These are phyloP conservation scores for Tetrapisispora namnaoensis DNA, from an alignment of 805 yeast genomes.

Conservation along the genomic window DNA sequence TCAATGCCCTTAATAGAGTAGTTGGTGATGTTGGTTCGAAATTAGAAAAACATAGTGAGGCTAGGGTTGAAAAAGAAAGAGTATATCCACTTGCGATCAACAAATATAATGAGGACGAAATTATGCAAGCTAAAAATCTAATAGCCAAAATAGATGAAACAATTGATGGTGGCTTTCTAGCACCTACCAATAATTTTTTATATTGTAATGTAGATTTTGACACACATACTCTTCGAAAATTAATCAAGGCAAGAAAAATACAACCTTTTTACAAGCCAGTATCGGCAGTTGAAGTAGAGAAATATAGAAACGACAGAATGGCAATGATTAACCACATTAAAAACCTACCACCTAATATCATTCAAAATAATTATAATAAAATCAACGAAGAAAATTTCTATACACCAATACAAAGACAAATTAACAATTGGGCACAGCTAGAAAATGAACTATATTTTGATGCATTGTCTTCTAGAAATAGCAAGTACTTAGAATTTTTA, in stretches of 20 bases:
- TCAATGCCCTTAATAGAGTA: background rate
- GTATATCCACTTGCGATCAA: background rate
- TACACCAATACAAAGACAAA: background rate
- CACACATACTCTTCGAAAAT: conserved; percentile 57
- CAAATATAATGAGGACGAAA: background rate
- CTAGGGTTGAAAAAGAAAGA: background rate
- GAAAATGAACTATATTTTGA: background rate
- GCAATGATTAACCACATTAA: background rate
- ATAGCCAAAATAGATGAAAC: conserved; percentile 54
- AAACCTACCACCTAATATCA: background rate
- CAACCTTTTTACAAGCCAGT: conserved; percentile 68
- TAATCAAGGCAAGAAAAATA: conserved; percentile 57
- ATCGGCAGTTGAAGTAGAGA: background rate
- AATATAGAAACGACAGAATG: background rate
- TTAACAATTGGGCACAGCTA: background rate
- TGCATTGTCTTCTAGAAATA: background rate
- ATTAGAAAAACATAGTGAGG: background rate
- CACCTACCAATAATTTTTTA: conserved; percentile 82
- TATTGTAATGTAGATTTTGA: conserved; percentile 63
- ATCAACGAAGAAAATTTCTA: background rate
- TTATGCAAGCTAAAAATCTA: conserved; percentile 40
- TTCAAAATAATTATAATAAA: background rate
- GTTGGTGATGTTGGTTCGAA: background rate
- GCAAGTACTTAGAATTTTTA: background rate
- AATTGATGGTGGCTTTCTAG: conserved; percentile 95